Evolutionary conservation across 2,329 filamentous ascomycete genomes (phyloP), one percentile per base, ranked within the genome.

Genomic region (Colletotrichum godetiae): DNA sequence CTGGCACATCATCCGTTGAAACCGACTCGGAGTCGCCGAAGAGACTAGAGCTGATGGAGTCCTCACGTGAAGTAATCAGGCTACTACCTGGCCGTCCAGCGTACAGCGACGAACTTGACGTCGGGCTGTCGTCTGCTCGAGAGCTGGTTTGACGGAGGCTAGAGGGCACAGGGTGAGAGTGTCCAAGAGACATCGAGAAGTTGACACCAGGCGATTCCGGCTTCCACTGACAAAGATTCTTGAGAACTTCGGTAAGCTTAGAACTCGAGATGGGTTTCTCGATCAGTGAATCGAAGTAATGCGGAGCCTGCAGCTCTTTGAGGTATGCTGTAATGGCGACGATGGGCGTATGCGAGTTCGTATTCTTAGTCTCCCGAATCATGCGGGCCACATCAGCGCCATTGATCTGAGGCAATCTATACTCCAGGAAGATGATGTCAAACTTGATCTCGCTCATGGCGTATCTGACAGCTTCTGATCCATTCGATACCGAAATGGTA

Each of bases 361-460:
- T 91, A 81, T 98, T 98, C 85, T 96, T 97, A 1, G 96, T 98
- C 80, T 98, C 96, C 60, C 97, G 92, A 77, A 99, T 95, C 97
- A 99, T 99, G 42, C 97, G 93, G 63, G 97, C 96, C 69, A 99
- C 94, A 80, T 99, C 97, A 13, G 95, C 94, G 29, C 97, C 97
- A 78, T 95, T 98, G 79, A 98, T 95, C 79, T 97, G 95, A 11
- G 97, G 96, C 58, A 99, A 87, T 81, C 96, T 97, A 85, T 95
- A 98, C 83, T 99, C 97, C 82, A 98, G 96, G 87, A 99, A 97
- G 81, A 99, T 98, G 78, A 98, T 95, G 83, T 99, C 97, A 80
- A 98, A 99, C 80, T 98, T 97, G 80, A 99, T 96, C 80, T 98
- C 96, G 79, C 96, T 96, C 88, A 97, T 94, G 33, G 97, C 95